A percentile compares a stretch with the other conserved stretches of the same genome.
Evolutionary conservation across 345 rosid species (phyloP).

Genomic region (Eucalyptus erythrocorys): DNA sequence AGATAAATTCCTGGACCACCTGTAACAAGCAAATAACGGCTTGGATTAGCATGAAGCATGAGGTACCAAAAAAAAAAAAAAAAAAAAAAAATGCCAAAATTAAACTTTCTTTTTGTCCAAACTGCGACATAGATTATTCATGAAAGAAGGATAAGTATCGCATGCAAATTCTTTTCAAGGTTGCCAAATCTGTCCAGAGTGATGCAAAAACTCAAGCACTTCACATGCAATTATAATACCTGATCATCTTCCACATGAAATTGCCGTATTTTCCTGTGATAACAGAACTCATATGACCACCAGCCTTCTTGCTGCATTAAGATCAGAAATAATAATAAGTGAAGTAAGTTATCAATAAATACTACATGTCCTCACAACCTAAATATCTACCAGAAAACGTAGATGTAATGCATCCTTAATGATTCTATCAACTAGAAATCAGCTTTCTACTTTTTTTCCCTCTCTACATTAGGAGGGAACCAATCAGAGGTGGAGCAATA

Average conservation of each 20-base stretch:
- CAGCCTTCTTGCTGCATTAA: conserved; percentile 92
- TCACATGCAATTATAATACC: conserved; percentile 15
- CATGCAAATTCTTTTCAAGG: background rate
- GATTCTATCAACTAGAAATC: background rate
- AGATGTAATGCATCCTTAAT: background rate
- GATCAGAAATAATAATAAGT: background rate
- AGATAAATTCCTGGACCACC: conserved; percentile 71
- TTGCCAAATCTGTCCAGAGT: background rate
- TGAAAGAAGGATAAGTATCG: background rate
- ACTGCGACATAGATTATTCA: background rate
- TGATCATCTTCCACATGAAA: conserved; percentile 63
- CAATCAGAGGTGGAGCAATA: background rate
- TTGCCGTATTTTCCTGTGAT: conserved; percentile 41
- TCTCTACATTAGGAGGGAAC: background rate
- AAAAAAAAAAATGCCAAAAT: background rate
- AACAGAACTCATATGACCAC: conserved; percentile 98
- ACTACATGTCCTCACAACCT: background rate
- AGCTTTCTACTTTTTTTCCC: background rate
- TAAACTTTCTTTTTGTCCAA: background rate
- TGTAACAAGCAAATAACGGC: conserved; percentile 6
- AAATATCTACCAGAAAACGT: background rate
- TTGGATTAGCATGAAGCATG: background rate
- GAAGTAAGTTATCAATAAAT: background rate
- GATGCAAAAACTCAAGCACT: background rate
- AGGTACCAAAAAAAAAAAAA: background rate